A percentile compares a stretch with the other conserved stretches of the same genome.
These are phyloP conservation scores for Sordariomycetes sp. DNA, from an alignment of 2,329 filamentous ascomycete genomes.

Conservation along the genomic window DNA sequence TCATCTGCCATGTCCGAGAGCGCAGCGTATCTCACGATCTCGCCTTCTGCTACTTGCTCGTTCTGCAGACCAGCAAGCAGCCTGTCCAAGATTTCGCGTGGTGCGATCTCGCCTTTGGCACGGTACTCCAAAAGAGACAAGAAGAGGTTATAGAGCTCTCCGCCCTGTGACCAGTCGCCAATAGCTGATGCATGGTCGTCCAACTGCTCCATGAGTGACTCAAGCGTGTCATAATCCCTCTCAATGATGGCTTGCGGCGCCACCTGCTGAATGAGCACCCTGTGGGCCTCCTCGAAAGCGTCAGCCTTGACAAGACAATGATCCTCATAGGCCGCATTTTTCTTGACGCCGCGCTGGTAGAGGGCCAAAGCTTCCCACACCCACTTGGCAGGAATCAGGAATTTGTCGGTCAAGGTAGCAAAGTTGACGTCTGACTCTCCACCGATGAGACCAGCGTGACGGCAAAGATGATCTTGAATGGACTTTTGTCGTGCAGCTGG, in stretches of 20 bases:
- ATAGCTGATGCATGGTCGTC: slow-evolving; percentile 51
- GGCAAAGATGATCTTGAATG: slow-evolving; percentile 64
- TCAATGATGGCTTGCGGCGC: slow-evolving; percentile 77
- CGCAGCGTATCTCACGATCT: slow-evolving; percentile 55
- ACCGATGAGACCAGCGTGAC: slow-evolving; percentile 60
- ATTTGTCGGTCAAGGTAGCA: slow-evolving; percentile 49
- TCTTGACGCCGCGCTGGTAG: slow-evolving; percentile 64
- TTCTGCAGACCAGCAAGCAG: slow-evolving; percentile 48
- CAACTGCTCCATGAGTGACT: slow-evolving; percentile 64
- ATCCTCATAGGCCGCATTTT: slow-evolving; percentile 63
- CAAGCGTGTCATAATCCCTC: slow-evolving; percentile 64
- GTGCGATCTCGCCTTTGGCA: slow-evolving; percentile 27
- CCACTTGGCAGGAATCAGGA: slow-evolving; percentile 68
- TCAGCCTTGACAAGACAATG: slow-evolving; percentile 71
- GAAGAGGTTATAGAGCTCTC: slow-evolving; percentile 65
- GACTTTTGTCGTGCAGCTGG: slow-evolving; percentile 52
- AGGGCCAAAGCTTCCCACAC: slow-evolving; percentile 82
- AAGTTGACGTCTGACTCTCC: slow-evolving; percentile 47
- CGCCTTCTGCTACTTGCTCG: slow-evolving; percentile 27
- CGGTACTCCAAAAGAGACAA: slow-evolving; percentile 39
- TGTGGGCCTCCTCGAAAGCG: slow-evolving; percentile 73
- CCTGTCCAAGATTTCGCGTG: slow-evolving; percentile 41
- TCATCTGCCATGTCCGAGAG: slow-evolving; percentile 73
- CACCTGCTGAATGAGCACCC: slow-evolving; percentile 70
- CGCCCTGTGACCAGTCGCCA: slow-evolving; percentile 68